Base-by-base conservation (phyloP, 345 rosid species). In the Citrus medica region DNA sequence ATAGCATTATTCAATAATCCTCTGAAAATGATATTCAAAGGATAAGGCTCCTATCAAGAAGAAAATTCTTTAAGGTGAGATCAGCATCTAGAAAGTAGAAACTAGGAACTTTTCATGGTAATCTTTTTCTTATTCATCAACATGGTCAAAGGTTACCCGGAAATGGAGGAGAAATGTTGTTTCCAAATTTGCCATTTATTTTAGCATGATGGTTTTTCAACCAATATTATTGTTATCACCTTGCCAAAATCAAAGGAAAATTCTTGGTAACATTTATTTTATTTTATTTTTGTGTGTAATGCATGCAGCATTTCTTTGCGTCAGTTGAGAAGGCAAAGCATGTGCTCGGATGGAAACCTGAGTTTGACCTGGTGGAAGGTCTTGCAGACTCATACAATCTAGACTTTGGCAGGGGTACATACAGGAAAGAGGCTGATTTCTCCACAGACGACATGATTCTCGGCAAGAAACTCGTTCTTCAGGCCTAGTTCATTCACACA, bases 301-400 rank as follows among this genome's bases (percentile, higher is more conserved):
- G 0, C 32, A 22, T 91, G 92, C 92, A 96, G 99, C 98, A 96
- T 88, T 96, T 87, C 94, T 94, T 96, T 74, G 97, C 98, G 25
- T 92, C 99, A 2, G 75, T 96, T 7, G 98, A 92, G 75, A 95
- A 94, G 80, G 99, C 97, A 64, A 92, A 91, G 88, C 90, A 85
- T n/a, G 94, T 94, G 12, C 85, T 94, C 0, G 97, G 99, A 48
- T 86, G 86, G 93, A 88, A 84, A 76, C 98, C 97, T 0, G 95
- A 92, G 58, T 93, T 90, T 46, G 89, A 83, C 85, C 90, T 91
- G 62, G 98, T 94, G 59, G 91, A 91, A 76, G 99, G 98, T n/a
- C 99, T 96, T 62, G 76, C 97, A 46, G 99, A 96, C 86, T 94
- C 97, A 28, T 96, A 92, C 93, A 90, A 88, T 74, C 92, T 94